Base-by-base conservation (phyloP, 2,329 filamentous ascomycete species). In the Keithomyces neogunnii region DNA sequence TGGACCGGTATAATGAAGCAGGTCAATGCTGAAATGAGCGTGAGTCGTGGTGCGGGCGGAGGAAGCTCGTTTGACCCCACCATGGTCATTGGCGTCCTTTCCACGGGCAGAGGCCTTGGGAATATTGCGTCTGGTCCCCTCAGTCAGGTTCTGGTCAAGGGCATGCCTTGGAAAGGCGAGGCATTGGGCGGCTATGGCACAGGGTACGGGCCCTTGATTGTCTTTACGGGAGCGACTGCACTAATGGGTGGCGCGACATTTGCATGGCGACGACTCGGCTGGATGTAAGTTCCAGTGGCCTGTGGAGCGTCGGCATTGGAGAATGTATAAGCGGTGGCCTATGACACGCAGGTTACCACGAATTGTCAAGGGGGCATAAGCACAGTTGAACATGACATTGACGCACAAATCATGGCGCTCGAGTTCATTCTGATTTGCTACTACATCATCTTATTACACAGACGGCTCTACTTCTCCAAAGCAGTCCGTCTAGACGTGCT, bases 1-100 rank as follows among this genome's bases (percentile, higher is more conserved):
- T 87, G 82, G 82, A 73, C 77, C 0, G 80, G 80, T 0, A 72
- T 80, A 56, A 77, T 77, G 74, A 67, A 61, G 39, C 70, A 75
- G 51, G 59, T 75, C 7, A 47, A 50, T 10, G 33, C 49, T 32
- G 53, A 51, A 50, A 51, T 49, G 32, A 46, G 43, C 29, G 42
- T 10, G 5, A 19, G n/a, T 1, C 35, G 51, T 30, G 44, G 36
- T 4, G 36, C 28, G 31, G 0, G 11, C n/a, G 48, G 46, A 13
- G 44, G 49, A 13, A 60, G 54, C n/a, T 55, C 49, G 0, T 65
- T 66, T 30, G 75, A 78, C 46, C 72, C 74, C 2, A 71, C 69
- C 49, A 79, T 84, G 72, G 70, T 85, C 0, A 77, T 82, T 56
- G 80, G 77, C 0, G 68, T 81, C 52, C 63, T 84, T 45, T 76